A percentile compares a stretch with the other conserved stretches of the same genome.
Conservation (phyloP, 306 rosid genomes). For the Acacia crassicarpa region DNA sequence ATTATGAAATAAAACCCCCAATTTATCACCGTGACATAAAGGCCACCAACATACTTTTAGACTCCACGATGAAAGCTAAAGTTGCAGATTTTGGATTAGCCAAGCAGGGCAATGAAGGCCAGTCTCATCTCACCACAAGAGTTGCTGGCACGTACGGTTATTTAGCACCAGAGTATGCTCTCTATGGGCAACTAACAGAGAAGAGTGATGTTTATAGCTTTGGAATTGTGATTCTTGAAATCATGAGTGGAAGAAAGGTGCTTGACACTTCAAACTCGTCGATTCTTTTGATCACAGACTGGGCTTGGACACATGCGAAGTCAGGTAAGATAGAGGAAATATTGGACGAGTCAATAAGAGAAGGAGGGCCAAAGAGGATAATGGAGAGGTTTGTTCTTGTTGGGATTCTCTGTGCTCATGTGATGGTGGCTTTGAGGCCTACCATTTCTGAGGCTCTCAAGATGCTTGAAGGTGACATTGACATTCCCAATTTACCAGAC, state of each 20-base stretch:
- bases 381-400: slow-evolving; percentile 83
- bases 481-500: slow-evolving; percentile 68
- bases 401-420: slow-evolving; percentile 89
- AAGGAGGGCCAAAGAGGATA: slow-evolving; percentile 57
- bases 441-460: slow-evolving; percentile 69
- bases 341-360: slow-evolving; percentile 46
- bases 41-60: slow-evolving; percentile 72
- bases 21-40: slow-evolving; percentile 83
- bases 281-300: slow-evolving; percentile 60
- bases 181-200: slow-evolving; percentile 74
- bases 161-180: slow-evolving; percentile 81
- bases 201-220: slow-evolving; percentile 83
- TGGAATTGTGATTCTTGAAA: slow-evolving; percentile 75
- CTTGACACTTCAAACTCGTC: slow-evolving; percentile 52
- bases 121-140: slow-evolving; percentile 76
- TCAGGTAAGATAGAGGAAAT: slow-evolving; percentile 55
- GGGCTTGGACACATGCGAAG: slow-evolving; percentile 77
- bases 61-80: slow-evolving; percentile 65
- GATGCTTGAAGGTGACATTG: slow-evolving; percentile 90
- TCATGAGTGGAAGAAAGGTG: slow-evolving; percentile 82
- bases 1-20: slow-evolving; percentile 72
- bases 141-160: slow-evolving; percentile 87
- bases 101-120: slow-evolving; percentile 59
- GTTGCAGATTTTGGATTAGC: slow-evolving; percentile 80
- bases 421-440: slow-evolving; percentile 88